Evolutionary conservation across 2,329 filamentous ascomycete genomes (phyloP).

Genomic region (Fusarium lyarnte): DNA sequence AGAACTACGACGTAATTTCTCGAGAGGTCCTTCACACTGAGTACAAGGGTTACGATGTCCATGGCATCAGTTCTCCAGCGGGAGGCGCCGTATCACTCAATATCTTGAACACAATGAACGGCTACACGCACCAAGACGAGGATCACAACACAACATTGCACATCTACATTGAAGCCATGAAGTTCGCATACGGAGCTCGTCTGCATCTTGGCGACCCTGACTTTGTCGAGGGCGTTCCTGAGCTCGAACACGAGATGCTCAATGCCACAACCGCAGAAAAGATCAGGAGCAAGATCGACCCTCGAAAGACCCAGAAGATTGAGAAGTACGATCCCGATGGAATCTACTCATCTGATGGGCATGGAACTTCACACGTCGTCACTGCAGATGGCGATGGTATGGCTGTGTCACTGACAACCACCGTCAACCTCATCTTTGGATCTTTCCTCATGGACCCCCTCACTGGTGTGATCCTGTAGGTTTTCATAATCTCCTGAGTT

Average conservation of each 20-base stretch:
- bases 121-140: slow-evolving; percentile 67
- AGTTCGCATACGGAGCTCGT: slow-evolving; percentile 86
- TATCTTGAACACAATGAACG: slow-evolving; percentile 84
- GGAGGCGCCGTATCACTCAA: slow-evolving; percentile 80
- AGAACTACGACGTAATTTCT: slow-evolving; percentile 74
- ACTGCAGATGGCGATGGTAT: slow-evolving; percentile 78
- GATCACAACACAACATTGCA: slow-evolving; percentile 77
- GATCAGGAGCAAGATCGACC: slow-evolving; percentile 74
- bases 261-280: slow-evolving; percentile 65
- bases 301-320: slow-evolving; percentile 75
- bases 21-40: slow-evolving; percentile 71
- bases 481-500: slow-evolving; percentile 49
- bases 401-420: slow-evolving; percentile 84
- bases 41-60: slow-evolving; percentile 77
- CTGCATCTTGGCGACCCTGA: slow-evolving; percentile 83
- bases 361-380: slow-evolving; percentile 79
- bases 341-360: slow-evolving; percentile 73
- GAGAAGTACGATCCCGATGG: slow-evolving; percentile 76
- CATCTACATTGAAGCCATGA: slow-evolving; percentile 85
- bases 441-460: slow-evolving; percentile 80
- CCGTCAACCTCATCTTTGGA: slow-evolving; percentile 88
- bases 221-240: slow-evolving; percentile 71
- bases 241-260: slow-evolving; percentile 76
- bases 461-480: slow-evolving; percentile 79
- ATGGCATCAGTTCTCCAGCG: slow-evolving; percentile 76